These are phyloP conservation scores for Fimicolochytrium jonesii DNA, from an alignment of 192 early-diverging fungal genomes.

Conservation along the genomic window DNA sequence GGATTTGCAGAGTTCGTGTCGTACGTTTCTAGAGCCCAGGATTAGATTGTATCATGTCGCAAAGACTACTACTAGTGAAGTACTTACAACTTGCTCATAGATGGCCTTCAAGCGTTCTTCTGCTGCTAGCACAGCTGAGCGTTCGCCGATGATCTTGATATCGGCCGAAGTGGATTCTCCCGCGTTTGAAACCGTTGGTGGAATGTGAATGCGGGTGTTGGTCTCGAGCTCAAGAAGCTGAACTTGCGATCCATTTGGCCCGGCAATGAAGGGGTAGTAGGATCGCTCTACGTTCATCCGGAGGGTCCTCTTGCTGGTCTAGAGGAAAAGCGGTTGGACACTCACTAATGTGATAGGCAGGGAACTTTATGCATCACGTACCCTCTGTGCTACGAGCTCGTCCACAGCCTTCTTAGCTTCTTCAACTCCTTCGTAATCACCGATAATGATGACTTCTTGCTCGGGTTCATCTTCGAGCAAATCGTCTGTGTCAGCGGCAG, in stretches of 20 bases:
- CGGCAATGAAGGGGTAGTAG: constrained; percentile 80
- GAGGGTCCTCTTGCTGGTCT: constrained; percentile 66
- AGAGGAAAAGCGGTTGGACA: background rate
- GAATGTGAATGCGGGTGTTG: constrained; percentile 74
- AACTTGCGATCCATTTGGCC: constrained; percentile 62
- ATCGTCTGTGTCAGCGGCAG: constrained; percentile 19
- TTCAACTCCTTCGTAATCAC: constrained; percentile 76
- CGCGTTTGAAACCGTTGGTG: constrained; percentile 45
- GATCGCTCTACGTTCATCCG: constrained; percentile 68
- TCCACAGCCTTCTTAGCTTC: constrained; percentile 84
- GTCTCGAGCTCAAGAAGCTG: constrained; percentile 57
- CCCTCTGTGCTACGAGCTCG: constrained; percentile 68
- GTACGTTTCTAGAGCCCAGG: constrained; percentile 35
- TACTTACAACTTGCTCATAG: constrained; percentile 55
- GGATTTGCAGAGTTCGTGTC: constrained; percentile 62
- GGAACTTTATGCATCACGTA: constrained; percentile 14
- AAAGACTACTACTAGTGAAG: too few relatives aligned
- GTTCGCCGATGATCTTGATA: constrained; percentile 78
- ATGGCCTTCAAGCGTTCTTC: constrained; percentile 53
- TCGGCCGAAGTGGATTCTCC: constrained; percentile 33
- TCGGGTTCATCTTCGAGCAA: constrained; percentile 29
- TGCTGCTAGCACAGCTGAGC: constrained; percentile 64
- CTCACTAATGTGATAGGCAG: background rate
- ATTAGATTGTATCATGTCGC: constrained; percentile 20
- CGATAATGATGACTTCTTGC: constrained; percentile 55